Evolutionary conservation across 768 basidiomycete species (phyloP).

Genomic region (Tricholomella constricta): DNA sequence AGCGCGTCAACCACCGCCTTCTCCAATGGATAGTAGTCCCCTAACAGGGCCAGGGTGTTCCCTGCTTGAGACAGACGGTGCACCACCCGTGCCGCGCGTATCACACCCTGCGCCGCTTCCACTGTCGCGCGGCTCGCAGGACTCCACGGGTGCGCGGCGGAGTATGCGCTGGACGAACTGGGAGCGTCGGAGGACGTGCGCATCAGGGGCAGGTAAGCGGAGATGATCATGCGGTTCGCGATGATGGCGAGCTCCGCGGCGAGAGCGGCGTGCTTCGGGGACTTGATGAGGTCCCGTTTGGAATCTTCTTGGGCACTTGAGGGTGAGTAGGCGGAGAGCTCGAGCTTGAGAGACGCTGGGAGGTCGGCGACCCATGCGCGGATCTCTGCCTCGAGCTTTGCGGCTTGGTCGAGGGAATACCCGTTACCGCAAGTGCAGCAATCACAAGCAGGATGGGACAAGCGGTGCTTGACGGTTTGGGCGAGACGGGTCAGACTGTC

Average conservation of each 20-base stretch:
- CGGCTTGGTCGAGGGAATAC: conserved; percentile 65
- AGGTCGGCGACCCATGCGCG: conserved; percentile 54
- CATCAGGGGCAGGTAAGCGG: conserved; percentile 70
- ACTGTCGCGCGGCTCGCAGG: conserved; percentile 60
- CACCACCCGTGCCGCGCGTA: conserved; percentile 50
- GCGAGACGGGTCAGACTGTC: conserved; percentile 61
- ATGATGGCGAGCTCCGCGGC: conserved; percentile 51
- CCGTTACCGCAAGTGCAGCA: conserved; percentile 35
- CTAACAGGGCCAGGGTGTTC: conserved; percentile 35
- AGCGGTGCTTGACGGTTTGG: conserved; percentile 59
- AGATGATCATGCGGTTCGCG: conserved; percentile 61
- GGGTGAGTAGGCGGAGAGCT: conserved; percentile 12
- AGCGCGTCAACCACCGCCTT: conserved; percentile 68
- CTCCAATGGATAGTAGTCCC: conserved; percentile 58
- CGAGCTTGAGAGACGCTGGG: conserved; percentile 46
- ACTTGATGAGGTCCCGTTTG: conserved; percentile 23
- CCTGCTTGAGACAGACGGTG: conserved; percentile 34
- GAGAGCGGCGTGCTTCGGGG: conserved; percentile 49
- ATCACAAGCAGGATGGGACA: conserved; percentile 33
- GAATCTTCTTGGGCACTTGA: background rate
- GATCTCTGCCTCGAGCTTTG: conserved; percentile 57
- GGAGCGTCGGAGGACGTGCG: conserved; percentile 21
- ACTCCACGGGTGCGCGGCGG: conserved; percentile 35
- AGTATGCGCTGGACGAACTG: conserved; percentile 11
- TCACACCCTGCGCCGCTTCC: conserved; percentile 65